Base-by-base conservation (phyloP, 805 yeast species). In the Candida tallmaniae region DNA sequence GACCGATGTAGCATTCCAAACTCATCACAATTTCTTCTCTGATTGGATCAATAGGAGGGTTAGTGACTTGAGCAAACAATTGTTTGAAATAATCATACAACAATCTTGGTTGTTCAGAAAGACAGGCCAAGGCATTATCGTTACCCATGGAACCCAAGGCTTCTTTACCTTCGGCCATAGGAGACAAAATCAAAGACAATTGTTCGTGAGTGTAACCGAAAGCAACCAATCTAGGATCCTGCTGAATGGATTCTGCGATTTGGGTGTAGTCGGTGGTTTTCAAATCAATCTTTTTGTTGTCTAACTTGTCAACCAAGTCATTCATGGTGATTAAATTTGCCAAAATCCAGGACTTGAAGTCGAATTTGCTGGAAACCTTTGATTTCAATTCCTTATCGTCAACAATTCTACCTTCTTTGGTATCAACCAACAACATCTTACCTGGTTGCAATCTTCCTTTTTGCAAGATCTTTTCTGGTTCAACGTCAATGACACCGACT, bases 141-240 rank as follows among this genome's bases (percentile, higher is more conserved):
- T 90, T 90, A 71, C 98, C 98, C 98, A 90, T 90, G 13, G 97
- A 89, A 12, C 98, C 97, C 34, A 90, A 72, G 9, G 97, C 88
- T 65, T 90, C 98, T 56, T 89, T 90, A 41, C 90, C 96, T 47
- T 78, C 82, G 27, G 95, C 97, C 98, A 90, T 93, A 42, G 97
- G 97, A 6, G 83, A 93, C 48, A 90, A 68, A 27, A 93, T 65
- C 36, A 86, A 60, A 26, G 86, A 74, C 41, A 89, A 72, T 63
- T 90, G 97, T 65, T 90, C 98, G 51, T 81, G 82, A n/a, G 96
- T 83, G 69, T 88, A 90, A 36, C 96, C 97, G 54, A 83, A 84
- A 2, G 97, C 90, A 39, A 76, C 66, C 41, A 90, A 70, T 48
- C 93, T 73, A 26, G 95, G 86, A 56, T 93, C 97, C 27, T 78